Conservation (phyloP, 345 rosid species). For the Aurinia saxatilis region DNA sequence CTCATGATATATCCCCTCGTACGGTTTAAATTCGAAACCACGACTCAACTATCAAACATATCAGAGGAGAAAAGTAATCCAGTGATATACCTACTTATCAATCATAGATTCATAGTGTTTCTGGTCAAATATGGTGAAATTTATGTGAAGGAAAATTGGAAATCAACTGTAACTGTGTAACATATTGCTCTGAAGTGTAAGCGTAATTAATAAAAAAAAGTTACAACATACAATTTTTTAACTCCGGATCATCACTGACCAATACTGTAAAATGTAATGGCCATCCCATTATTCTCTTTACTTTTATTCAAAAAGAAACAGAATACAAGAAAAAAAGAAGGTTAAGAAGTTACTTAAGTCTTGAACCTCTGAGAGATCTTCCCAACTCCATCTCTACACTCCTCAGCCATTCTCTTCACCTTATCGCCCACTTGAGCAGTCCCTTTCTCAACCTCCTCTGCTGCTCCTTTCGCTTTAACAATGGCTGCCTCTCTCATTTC, state of each 20-base stretch:
- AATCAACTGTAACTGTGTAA: background rate
- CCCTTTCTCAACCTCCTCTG: constrained; percentile 49
- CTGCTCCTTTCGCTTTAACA: constrained; percentile 36
- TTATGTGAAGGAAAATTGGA: no score
- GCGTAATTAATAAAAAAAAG: background rate
- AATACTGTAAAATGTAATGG: constrained; percentile 18
- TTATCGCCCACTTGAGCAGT: constrained; percentile 37
- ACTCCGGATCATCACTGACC: constrained; percentile 16
- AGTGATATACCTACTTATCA: no score
- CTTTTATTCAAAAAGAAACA: background rate
- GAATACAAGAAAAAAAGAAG: background rate
- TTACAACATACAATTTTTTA: constrained; percentile 23
- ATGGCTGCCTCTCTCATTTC: constrained; percentile 30
- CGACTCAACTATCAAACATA: no score
- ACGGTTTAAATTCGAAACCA: no score
- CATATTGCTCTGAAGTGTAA: background rate
- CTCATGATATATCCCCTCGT: no score
- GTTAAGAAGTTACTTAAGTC: background rate
- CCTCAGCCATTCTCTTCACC: constrained; percentile 37
- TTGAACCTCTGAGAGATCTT: constrained; percentile 31
- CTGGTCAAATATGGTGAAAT: no score
- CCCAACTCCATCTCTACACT: constrained; percentile 33
- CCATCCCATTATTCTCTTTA: constrained; percentile 19
- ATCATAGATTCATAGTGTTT: no score
- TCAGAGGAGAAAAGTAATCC: no score